Evolutionary conservation across 1,139 yeast species (phyloP), one percentile per base, ranked within the genome.

Genomic region (Candida gigantensis): DNA sequence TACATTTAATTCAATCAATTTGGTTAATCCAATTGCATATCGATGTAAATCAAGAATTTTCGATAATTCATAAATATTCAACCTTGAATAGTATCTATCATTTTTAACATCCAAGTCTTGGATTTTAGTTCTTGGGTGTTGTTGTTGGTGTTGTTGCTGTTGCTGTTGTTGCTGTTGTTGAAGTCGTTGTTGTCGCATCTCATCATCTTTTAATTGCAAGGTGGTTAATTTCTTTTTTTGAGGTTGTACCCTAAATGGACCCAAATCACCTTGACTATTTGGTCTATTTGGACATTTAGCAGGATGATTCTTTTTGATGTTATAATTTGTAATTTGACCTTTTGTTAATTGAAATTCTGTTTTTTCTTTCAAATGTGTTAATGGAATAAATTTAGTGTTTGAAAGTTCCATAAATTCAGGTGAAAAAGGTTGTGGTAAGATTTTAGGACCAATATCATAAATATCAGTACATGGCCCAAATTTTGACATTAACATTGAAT

Each of bases 1-100:
- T 7, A 87, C 73, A 30, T 72, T 72, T 31, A 69, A 68, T 53
- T 87, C 95, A 5, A 66, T 46, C 12, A 55, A 56, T 27, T 51
- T 53, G 13, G 69, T 63, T 20, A 64, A 44, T 13, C 49, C 43
- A 12, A 60, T 53, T 24, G 53, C 42, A 30, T 50, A 50, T 7
- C 47, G 41, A 27, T 58, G 51, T 25, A 62, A 50, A 4, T 51
- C 58, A 28, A 63, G 49, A 7, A 59, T 50, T 26, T 43, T 49
- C 7, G 60, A 51, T 16, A 63, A 45, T 34, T 62, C 66, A 32
- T 46, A 51, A 11, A 59, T 52, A 42, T 63, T 63, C 17, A 63
- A 44, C 28, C 67, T 47, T 3, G 63, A 55, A 35, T 52, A 57
- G 43, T 60, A 60, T 24, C 53, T 33, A 36, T 52, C 57, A 27